These are phyloP conservation scores for Rhinocladiella mackenziei DNA, from an alignment of 2,329 filamentous ascomycete genomes.

Conservation along the genomic window DNA sequence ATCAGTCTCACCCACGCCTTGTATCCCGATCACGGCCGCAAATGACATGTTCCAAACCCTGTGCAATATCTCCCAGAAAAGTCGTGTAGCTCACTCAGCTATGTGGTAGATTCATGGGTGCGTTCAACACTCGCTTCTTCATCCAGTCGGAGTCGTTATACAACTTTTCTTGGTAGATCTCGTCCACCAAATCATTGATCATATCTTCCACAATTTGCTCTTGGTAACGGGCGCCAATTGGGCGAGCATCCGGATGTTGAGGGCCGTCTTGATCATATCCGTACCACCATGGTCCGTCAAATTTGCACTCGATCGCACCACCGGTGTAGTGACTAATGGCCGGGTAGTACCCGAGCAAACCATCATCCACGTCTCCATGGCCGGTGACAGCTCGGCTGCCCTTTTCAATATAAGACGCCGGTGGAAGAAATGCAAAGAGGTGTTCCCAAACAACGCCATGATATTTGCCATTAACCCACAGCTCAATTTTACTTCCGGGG, in stretches of 20 bases:
- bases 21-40: background rate
- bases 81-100: conserved; percentile 7
- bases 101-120: conserved; percentile 20
- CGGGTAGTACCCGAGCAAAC: conserved; percentile 92
- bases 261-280: conserved; percentile 39
- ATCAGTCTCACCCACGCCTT: background rate
- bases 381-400: conserved; percentile 59
- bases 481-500: conserved; percentile 76
- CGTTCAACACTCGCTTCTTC: conserved; percentile 26
- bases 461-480: conserved; percentile 87
- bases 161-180: conserved; percentile 59
- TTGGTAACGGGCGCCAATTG: conserved; percentile 73
- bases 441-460: conserved; percentile 86
- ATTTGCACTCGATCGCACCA: conserved; percentile 87
- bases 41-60: background rate
- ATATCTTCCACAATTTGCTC: conserved; percentile 95
- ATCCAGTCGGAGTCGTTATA: conserved; percentile 27
- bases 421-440: conserved; percentile 84
- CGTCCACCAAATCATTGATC: conserved; percentile 87
- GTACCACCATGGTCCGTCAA: conserved; percentile 85
- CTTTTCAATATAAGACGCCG: conserved; percentile 62
- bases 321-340: conserved; percentile 88
- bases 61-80: background rate
- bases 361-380: conserved; percentile 61
- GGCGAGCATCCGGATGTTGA: conserved; percentile 38